phyloP scores from a whole-genome alignment of 2,329 filamentous ascomycete genomes.

The Penicillium brasilianum region DNA sequence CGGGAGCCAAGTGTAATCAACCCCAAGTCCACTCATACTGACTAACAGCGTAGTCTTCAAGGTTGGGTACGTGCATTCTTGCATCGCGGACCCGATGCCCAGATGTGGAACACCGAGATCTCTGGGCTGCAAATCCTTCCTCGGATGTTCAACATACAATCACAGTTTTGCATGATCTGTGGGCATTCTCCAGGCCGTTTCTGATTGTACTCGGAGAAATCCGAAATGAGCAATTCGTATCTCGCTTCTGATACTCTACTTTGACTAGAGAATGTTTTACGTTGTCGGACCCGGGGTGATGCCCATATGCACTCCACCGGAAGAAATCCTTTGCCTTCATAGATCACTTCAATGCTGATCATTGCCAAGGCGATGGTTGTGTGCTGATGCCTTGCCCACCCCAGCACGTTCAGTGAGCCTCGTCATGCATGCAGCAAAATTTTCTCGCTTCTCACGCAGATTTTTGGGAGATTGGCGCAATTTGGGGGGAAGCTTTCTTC shows the following conservation, averaged over 20 bases:
- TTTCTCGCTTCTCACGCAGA: neutral
- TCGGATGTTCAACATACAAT: neutral
- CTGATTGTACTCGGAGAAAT: neutral
- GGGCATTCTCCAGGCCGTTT: neutral
- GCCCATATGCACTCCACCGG: constrained; percentile 13
- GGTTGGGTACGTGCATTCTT: constrained; percentile 1
- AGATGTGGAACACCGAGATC: constrained; percentile 18
- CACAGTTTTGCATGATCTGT: neutral
- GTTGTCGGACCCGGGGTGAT: constrained; percentile 13
- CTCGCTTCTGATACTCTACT: constrained; percentile 18
- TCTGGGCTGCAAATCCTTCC: constrained; percentile 16
- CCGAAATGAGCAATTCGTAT: neutral
- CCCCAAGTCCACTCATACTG: neutral
- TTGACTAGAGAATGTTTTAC: constrained; percentile 7
- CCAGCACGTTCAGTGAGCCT: constrained; percentile 1
- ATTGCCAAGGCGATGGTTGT: neutral
- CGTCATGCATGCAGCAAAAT: neutral
- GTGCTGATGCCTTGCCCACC: neutral
- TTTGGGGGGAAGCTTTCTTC: too few relatives aligned
- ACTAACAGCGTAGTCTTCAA: neutral
- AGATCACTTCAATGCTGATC: constrained; percentile 15
- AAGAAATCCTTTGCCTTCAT: constrained; percentile 16
- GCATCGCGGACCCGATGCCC: constrained; percentile 2
- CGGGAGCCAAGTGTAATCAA: neutral
- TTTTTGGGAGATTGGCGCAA: too few relatives aligned